Percentiles rank a stretch among this genome's conserved stretches.
phyloP scores from a whole-genome alignment of 345 rosid genomes.

The Barbarea vulgaris region DNA sequence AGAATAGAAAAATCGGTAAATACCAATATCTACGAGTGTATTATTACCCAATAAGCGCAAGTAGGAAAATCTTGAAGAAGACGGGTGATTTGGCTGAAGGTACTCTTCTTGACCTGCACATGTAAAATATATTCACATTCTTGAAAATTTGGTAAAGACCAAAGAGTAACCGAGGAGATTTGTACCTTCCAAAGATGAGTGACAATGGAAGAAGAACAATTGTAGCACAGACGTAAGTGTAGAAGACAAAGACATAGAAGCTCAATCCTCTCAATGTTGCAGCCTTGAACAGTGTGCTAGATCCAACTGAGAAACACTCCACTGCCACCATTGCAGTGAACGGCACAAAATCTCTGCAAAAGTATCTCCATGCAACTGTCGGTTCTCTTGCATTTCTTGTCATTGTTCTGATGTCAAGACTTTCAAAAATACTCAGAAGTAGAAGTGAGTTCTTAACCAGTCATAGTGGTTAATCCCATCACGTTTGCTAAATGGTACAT shows the following conservation, averaged over 20 bases:
- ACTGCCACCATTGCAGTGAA: slow-evolving; percentile 54
- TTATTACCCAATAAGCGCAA: slow-evolving; percentile 36
- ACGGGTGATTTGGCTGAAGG: slow-evolving; percentile 25
- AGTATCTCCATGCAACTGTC: slow-evolving; percentile 20
- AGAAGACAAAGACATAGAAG: slow-evolving; percentile 55
- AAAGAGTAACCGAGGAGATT: not conserved
- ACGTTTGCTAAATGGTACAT: not conserved
- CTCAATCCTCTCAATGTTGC: slow-evolving; percentile 58
- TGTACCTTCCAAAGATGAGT: slow-evolving; percentile 36
- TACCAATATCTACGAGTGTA: not conserved
- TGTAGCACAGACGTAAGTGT: slow-evolving; percentile 49
- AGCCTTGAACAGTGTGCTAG: slow-evolving; percentile 48
- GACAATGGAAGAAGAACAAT: slow-evolving; percentile 51
- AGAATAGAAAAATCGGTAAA: not conserved
- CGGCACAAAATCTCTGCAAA: slow-evolving; percentile 34
- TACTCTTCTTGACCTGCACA: slow-evolving; percentile 34
- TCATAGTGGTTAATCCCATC: slow-evolving; percentile 1
- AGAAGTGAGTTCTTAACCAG: not conserved
- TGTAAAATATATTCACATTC: slow-evolving; percentile 5
- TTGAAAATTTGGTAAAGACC: not conserved
- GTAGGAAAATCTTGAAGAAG: slow-evolving; percentile 37
- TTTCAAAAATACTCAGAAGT: not conserved
- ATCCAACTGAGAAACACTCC: slow-evolving; percentile 51
- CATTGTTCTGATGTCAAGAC: slow-evolving; percentile 1
- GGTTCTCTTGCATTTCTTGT: slow-evolving; percentile 13